Evolutionary conservation across 352 stramenopile species (phyloP), one percentile per base, ranked within the genome.

Genomic region (Phytophthora brassicae): DNA sequence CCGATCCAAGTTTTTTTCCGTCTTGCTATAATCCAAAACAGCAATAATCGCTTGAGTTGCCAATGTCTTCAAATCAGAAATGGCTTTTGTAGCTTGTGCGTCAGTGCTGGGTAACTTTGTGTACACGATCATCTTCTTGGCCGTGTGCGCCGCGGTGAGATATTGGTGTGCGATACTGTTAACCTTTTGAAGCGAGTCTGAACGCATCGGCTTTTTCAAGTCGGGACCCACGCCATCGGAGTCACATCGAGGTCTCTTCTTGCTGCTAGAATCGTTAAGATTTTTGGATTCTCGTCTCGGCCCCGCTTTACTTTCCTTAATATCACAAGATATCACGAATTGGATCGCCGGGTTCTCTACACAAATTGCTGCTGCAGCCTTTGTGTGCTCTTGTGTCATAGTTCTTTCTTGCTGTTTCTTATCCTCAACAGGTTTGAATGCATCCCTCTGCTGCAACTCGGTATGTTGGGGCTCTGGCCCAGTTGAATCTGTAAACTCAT

Each of bases 21-120:
- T 48, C 42, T 52, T 3, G 9, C 56, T 20, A 57, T 42, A 20
- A 8, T 42, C 28, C 20, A 36, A 26, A 6, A 62, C 7, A 38
- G 13, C 36, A 23, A n/a, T 8, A n/a, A 43, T 57, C 9, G 52
- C 52, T 23, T 41, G 3, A 3, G 19, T 67, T 41, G 51, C 13
- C 19, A 29, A 24, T 22, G 12, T 11, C 42, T 61, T 56, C 50
- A 67, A 23, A 36, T 36, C 28, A 49, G 24, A 28, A 11, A 66
- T 16, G 13, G 35, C 20, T 31, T 39, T 31, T 31, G 26, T 8
- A 9, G 26, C 26, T 4, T 8, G 23, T 28, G 42, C 7, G 24
- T 29, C 19, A 2, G 28, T 53, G 4, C 20, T 14, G 4, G 31
- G 6, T 22, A 26, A n/a, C n/a, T 1, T n/a, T 16, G 8, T 26